Evolutionary conservation across 2,329 filamentous ascomycete species (phyloP).

Genomic region (Colletotrichum falcatum): DNA sequence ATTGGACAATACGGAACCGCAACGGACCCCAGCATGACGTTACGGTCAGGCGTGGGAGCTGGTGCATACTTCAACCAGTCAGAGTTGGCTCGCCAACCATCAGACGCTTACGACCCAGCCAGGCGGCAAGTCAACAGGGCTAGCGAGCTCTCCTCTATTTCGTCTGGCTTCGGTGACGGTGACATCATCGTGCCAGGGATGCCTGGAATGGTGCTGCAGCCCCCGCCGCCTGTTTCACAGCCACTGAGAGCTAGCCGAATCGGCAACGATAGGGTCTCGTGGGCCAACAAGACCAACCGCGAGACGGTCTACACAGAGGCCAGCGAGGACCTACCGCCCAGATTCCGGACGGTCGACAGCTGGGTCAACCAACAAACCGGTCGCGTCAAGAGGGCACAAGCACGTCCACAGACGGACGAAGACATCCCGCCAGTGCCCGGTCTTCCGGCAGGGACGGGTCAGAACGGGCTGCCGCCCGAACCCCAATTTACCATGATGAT

Average conservation of each 20-base stretch:
- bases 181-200: conserved; percentile 62
- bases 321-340: conserved; percentile 65
- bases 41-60: conserved; percentile 52
- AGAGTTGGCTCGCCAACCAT: conserved; percentile 52
- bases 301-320: conserved; percentile 66
- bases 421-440: conserved; percentile 56
- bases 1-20: conserved; percentile 32
- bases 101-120: conserved; percentile 51
- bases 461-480: conserved; percentile 56
- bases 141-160: conserved; percentile 70
- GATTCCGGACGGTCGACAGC: conserved; percentile 69
- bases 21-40: conserved; percentile 45
- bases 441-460: conserved; percentile 48
- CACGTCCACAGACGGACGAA: conserved; percentile 49
- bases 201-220: conserved; percentile 29
- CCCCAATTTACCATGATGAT: conserved; percentile 64
- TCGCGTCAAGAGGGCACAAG: conserved; percentile 61
- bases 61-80: conserved; percentile 55
- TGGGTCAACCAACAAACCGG: conserved; percentile 75
- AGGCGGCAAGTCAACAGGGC: conserved; percentile 54
- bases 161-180: conserved; percentile 73
- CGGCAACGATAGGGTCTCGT: conserved; percentile 50
- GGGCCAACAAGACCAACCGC: conserved; percentile 52
- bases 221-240: conserved; percentile 37
- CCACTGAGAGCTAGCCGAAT: conserved; percentile 31